Conservation (phyloP, 768 basidiomycete genomes). For the Hypholoma sublateritium region DNA sequence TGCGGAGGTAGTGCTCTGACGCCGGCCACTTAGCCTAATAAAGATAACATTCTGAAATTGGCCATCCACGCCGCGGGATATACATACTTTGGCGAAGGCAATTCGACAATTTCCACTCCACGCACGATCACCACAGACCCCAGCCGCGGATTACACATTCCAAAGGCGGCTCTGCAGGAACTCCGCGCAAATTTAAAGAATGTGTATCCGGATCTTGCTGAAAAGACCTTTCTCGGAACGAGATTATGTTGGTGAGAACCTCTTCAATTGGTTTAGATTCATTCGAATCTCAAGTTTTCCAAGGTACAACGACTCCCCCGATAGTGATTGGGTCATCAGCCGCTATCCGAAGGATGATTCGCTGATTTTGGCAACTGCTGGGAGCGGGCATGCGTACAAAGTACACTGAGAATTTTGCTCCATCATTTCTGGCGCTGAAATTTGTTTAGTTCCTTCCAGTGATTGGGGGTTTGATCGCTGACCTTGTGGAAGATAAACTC, state of each 20-base stretch:
- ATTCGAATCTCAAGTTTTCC: slow-evolving; percentile 1
- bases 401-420: slow-evolving; percentile 29
- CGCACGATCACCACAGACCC: slow-evolving; percentile 69
- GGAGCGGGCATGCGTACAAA: slow-evolving; percentile 89
- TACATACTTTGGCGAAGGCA: slow-evolving; percentile 42
- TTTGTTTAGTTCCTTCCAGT: slow-evolving; percentile 77
- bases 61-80: slow-evolving; percentile 78
- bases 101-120: slow-evolving; percentile 64
- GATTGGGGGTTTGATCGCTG: slow-evolving; percentile 75
- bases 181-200: slow-evolving; percentile 52
- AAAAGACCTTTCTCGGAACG: slow-evolving; percentile 69
- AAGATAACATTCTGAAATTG: slow-evolving; percentile 70
- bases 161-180: slow-evolving; percentile 46
- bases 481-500: slow-evolving; percentile 66
- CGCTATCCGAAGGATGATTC: slow-evolving; percentile 54
- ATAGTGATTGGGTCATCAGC: slow-evolving; percentile 90
- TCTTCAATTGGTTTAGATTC: slow-evolving; percentile 1
- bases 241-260: slow-evolving; percentile 79
- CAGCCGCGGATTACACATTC: slow-evolving; percentile 61
- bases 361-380: slow-evolving; percentile 82
- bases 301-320: slow-evolving; percentile 89
- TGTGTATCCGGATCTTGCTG: slow-evolving; percentile 77
- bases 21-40: slow-evolving; percentile 52
- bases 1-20: slow-evolving; percentile 1
- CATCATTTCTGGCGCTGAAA: background rate